Evolutionary conservation across 1,284 basidiomycete genomes (phyloP).

Genomic region (Veloporphyrellus conicus): DNA sequence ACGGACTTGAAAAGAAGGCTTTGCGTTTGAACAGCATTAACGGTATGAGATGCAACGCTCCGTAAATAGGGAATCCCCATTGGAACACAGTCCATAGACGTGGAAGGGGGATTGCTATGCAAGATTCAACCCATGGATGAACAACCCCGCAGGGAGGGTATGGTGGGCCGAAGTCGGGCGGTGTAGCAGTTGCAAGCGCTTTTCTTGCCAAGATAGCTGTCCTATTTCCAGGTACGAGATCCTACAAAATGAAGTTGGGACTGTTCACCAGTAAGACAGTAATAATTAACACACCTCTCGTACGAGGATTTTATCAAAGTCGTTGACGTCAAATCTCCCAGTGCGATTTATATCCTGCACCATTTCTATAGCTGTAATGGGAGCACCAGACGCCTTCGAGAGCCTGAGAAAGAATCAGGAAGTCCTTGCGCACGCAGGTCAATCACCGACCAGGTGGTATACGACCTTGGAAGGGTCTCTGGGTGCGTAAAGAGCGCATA

Average conservation of each 20-base stretch:
- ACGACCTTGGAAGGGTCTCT: constrained; percentile 78
- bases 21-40: constrained; percentile 71
- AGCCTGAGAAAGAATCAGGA: constrained; percentile 39
- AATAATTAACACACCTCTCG: constrained; percentile 41
- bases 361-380: constrained; percentile 55
- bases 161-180: constrained; percentile 46
- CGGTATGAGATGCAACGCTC: constrained; percentile 88
- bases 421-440: not conserved
- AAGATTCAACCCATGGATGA: constrained; percentile 78
- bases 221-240: constrained; percentile 42
- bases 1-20: constrained; percentile 58
- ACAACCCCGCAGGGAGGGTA: constrained; percentile 67
- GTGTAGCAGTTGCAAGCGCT: constrained; percentile 32
- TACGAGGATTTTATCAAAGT: constrained; percentile 53
- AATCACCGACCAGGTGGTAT: constrained; percentile 61
- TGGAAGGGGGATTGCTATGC: constrained; percentile 61
- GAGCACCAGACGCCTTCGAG: constrained; percentile 62
- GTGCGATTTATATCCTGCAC: constrained; percentile 60
- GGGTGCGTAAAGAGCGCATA: constrained; percentile 80
- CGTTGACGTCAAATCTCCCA: constrained; percentile 51
- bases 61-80: constrained; percentile 85
- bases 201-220: constrained; percentile 36
- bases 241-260: constrained; percentile 25
- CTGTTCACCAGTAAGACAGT: constrained; percentile 8
- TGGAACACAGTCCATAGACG: constrained; percentile 80